Percentiles rank a stretch among this genome's conserved stretches.
Conservation (phyloP, 352 stramenopile genomes). For the Globisporangium rhizosaccharum region DNA sequence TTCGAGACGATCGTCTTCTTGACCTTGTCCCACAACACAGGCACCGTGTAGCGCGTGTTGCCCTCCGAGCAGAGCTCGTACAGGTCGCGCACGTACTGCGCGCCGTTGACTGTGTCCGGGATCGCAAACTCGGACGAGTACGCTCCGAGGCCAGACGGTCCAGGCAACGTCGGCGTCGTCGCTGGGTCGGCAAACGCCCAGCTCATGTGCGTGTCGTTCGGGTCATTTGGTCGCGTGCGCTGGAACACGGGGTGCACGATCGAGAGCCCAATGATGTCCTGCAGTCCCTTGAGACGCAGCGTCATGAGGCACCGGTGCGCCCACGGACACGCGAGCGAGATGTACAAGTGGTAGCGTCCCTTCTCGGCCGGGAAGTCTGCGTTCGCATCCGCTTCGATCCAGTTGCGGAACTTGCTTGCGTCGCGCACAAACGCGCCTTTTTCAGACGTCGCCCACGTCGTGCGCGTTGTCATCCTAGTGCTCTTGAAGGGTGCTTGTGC, state of each 20-base stretch:
- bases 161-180: conserved; percentile 53
- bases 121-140: conserved; percentile 67
- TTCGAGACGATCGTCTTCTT: conserved; percentile 92
- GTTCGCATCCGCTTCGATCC: conserved; percentile 54
- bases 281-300: conserved; percentile 91
- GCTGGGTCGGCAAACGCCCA: conserved; percentile 76
- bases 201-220: conserved; percentile 65
- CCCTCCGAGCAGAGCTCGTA: conserved; percentile 75
- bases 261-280: conserved; percentile 92
- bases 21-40: conserved; percentile 89
- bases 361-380: conserved; percentile 62
- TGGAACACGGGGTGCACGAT: conserved; percentile 88
- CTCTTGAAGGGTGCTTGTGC: no score
- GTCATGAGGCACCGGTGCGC: conserved; percentile 78
- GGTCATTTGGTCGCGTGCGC: conserved; percentile 64
- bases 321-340: conserved; percentile 94
- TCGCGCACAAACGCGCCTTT: conserved; percentile 74
- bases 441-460: conserved; percentile 56
- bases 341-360: conserved; percentile 92
- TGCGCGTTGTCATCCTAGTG: conserved; percentile 68
- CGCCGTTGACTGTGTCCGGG: conserved; percentile 60
- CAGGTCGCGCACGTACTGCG: conserved; percentile 64
- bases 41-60: conserved; percentile 85
- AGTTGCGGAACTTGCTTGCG: conserved; percentile 74
- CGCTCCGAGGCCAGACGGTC: conserved; percentile 52